These are phyloP conservation scores for Bruguiera sexangula DNA, from an alignment of 345 rosid species.

Conservation along the genomic window DNA sequence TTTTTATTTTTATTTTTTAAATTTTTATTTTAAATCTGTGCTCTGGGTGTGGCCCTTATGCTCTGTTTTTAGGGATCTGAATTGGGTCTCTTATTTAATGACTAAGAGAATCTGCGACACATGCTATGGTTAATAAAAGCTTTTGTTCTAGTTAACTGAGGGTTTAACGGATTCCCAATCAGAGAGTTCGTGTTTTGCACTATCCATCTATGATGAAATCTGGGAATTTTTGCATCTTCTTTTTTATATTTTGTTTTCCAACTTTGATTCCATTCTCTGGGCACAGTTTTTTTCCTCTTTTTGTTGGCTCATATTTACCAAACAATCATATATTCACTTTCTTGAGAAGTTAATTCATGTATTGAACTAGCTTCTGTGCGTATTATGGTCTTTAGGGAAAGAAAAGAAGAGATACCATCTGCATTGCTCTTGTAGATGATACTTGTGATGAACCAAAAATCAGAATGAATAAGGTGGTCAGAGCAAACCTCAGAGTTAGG, in stretches of 20 bases:
- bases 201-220: no score
- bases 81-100: not conserved
- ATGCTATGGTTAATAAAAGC: not conserved
- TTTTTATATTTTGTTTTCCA: not conserved
- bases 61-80: slow-evolving; percentile 1
- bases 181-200: not conserved
- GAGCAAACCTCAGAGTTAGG: slow-evolving; percentile 88
- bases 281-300: no score
- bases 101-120: not conserved
- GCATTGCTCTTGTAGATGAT: slow-evolving; percentile 84
- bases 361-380: not conserved
- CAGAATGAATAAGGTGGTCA: slow-evolving; percentile 84
- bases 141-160: not conserved
- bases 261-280: no score
- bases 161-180: not conserved
- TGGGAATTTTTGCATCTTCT: not conserved
- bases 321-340: not conserved
- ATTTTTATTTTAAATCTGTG: no score
- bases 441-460: slow-evolving; percentile 81
- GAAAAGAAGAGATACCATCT: slow-evolving; percentile 77
- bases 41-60: not conserved
- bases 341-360: not conserved
- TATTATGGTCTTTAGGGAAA: slow-evolving; percentile 53
- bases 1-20: no score
- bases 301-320: no score